These are phyloP conservation scores for Amanita fuliginea DNA, from an alignment of 768 basidiomycete species.

Conservation along the genomic window DNA sequence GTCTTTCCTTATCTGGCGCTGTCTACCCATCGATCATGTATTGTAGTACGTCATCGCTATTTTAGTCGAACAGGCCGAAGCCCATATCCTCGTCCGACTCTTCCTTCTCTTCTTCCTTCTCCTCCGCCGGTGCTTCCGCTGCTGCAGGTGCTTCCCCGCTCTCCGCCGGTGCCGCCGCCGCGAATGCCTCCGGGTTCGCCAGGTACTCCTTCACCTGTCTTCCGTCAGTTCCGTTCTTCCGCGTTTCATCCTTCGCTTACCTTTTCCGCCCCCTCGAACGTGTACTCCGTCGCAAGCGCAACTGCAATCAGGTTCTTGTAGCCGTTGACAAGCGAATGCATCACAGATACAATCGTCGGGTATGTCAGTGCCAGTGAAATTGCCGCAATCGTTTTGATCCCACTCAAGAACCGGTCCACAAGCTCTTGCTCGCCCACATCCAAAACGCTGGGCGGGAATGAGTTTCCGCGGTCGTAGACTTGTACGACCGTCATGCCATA, in stretches of 20 bases:
- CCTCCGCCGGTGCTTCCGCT: conserved; percentile 48
- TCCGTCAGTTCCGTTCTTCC: conserved; percentile 8
- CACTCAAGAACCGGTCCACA: conserved; percentile 82
- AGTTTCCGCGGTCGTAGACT: conserved; percentile 90
- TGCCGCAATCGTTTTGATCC: conserved; percentile 91
- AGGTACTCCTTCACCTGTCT: conserved; percentile 87
- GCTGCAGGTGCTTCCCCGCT: conserved; percentile 44
- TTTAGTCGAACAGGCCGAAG: conserved; percentile 86
- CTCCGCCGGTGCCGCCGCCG: conserved; percentile 60
- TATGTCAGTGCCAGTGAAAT: conserved; percentile 94
- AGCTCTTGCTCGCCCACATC: conserved; percentile 91
- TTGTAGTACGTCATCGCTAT: background rate
- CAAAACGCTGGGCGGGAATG: conserved; percentile 82
- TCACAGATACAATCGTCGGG: conserved; percentile 90
- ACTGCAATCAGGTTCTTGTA: conserved; percentile 98
- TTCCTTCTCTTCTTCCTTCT: conserved; percentile 78
- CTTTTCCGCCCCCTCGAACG: conserved; percentile 90
- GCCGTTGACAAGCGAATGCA: conserved; percentile 93
- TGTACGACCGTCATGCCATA: conserved; percentile 99
- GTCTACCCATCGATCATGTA: background rate
- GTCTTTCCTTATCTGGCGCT: background rate
- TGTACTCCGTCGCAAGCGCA: conserved; percentile 85
- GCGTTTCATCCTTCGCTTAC: conserved; percentile 29
- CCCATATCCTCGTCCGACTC: conserved; percentile 90
- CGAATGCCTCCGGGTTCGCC: conserved; percentile 98